Evolutionary conservation across 768 basidiomycete genomes (phyloP), one percentile per base, ranked within the genome.

Genomic region (Lentinula lateritia): DNA sequence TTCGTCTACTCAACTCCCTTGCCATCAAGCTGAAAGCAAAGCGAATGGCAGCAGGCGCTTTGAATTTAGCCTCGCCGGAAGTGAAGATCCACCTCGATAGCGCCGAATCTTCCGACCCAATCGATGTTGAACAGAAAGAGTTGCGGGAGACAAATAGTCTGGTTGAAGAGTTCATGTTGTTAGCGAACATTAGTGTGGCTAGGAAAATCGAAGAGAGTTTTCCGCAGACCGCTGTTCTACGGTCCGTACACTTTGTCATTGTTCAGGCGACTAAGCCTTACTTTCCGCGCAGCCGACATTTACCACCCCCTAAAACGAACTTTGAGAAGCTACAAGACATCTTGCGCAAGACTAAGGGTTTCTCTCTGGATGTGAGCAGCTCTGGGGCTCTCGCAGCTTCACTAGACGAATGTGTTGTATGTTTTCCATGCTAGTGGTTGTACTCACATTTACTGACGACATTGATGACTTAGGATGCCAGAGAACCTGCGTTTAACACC

Each of bases 91-190:
- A 98, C 66, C 80, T 98, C 15, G 93, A 97, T 68, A 93, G 90
- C 65, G 80, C 94, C 1, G 97, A 98, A 72, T 92, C 91, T 0
- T 90, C 93, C 2, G 95, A 97, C 65, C 96, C 96, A 0, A 92
- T 98, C 64, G 96, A 98, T 64, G 95, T 99, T 9, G 94, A 98
- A 74, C 94, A 95, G 71, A 98, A 98, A 72, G 89, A 93, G 68
- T 71, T 91, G 69, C 77, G 83, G 34, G 95, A 98, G 75, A 99
- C 97, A 8, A 98, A 98, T 70, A 94, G 92, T 64, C 76, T 98
- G 6, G 97, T 98, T 1, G 97, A 99, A 73, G 97, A 98, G 73
- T 98, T 99, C 75, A 99, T 99, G 97, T 77, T 99, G 65, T 86
- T 99, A 62, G 96, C 97, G 6, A 99, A 98, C 68, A 90, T 96